Percentiles rank a stretch among this genome's conserved stretches.
These are phyloP conservation scores for Citrullus mucosospermus DNA, from an alignment of 306 rosid species.

Conservation along the genomic window DNA sequence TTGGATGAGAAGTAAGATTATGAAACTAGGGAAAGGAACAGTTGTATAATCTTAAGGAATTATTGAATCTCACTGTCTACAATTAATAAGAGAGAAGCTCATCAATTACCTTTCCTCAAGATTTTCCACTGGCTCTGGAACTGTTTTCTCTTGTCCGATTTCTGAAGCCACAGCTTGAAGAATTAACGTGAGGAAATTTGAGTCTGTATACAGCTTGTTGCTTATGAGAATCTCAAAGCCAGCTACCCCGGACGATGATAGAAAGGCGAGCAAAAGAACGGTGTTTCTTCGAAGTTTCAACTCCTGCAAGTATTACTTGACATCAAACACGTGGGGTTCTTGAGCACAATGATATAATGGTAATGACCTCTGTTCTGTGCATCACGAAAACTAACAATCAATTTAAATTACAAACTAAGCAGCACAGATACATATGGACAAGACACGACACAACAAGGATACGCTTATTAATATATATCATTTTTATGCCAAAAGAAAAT, in stretches of 20 bases:
- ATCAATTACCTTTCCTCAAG: constrained; percentile 61
- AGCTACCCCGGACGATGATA: constrained; percentile 67
- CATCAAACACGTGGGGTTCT: neutral
- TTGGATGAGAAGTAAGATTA: neutral
- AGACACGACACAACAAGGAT: no score
- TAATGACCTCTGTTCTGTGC: neutral
- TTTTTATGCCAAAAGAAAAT: no score
- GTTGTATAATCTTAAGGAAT: neutral
- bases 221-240: constrained; percentile 63
- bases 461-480: no score
- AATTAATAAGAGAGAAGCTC: neutral
- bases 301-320: constrained; percentile 32
- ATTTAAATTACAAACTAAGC: neutral
- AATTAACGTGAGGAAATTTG: constrained; percentile 55
- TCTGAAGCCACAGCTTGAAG: constrained; percentile 51
- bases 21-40: neutral
- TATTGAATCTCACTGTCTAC: neutral
- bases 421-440: no score
- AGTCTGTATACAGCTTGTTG: constrained; percentile 32
- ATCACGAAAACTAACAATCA: neutral
- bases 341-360: neutral
- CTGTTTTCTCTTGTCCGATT: constrained; percentile 36
- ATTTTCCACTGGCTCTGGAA: constrained; percentile 28
- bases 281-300: constrained; percentile 49
- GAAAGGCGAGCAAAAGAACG: constrained; percentile 68